A percentile compares a stretch with the other conserved stretches of the same genome.
phyloP scores from a whole-genome alignment of 2,329 filamentous ascomycete genomes.

The Epichloe sp. region DNA sequence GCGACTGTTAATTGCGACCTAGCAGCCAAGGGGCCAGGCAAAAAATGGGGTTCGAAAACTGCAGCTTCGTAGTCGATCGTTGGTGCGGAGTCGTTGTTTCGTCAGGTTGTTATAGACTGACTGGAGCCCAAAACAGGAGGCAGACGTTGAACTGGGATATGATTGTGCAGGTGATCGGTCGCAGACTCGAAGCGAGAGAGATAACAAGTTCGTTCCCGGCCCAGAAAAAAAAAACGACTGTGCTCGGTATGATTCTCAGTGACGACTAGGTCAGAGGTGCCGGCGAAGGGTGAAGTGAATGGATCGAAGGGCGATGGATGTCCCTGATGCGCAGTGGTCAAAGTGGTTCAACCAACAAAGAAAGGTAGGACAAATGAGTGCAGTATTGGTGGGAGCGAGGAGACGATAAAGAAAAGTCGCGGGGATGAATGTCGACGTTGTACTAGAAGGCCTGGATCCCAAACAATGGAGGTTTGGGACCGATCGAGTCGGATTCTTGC shows the following conservation, averaged over 20 bases:
- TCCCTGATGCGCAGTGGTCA: not conserved
- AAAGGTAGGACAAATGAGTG: not conserved
- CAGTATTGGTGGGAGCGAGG: not conserved
- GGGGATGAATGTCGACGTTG: not conserved
- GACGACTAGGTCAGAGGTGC: not conserved
- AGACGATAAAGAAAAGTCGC: not conserved
- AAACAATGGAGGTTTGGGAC: not conserved
- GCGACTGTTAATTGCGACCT: not conserved
- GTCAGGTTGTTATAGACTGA: not conserved
- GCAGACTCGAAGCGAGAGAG: too few species aligned
- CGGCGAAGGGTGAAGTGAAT: not conserved
- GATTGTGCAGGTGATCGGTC: too few species aligned
- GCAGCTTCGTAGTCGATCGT: not conserved
- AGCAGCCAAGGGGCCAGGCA: not conserved
- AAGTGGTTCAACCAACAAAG: not conserved
- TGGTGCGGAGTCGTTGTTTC: not conserved
- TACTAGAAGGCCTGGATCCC: not conserved
- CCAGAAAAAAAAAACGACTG: too few species aligned
- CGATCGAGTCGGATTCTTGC: not conserved
- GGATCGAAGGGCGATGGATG: not conserved
- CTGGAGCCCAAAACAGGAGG: not conserved
- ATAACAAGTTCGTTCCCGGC: too few species aligned
- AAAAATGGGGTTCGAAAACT: not conserved
- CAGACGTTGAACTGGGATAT: too few species aligned
- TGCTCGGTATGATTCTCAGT: too few species aligned